These are phyloP conservation scores for Eucalyptus caleyi DNA, from an alignment of 345 rosid genomes.

Conservation along the genomic window DNA sequence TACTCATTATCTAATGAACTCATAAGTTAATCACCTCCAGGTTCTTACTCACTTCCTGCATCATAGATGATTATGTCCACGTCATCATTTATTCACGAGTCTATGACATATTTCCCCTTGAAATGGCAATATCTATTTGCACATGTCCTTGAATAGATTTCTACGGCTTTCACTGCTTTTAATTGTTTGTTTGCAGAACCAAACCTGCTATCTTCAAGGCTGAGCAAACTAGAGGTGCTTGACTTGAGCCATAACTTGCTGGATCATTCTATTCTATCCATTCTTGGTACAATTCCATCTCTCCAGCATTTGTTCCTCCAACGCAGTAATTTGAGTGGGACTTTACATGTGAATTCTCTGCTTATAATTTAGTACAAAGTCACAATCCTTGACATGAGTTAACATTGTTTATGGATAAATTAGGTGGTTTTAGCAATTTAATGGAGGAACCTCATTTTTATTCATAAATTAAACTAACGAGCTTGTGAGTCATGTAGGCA, in stretches of 20 bases:
- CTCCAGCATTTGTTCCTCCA: rapidly evolving
- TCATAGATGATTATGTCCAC: neutral
- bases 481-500: too few relatives aligned
- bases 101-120: neutral
- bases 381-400: too few relatives aligned
- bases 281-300: neutral
- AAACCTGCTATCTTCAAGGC: neutral
- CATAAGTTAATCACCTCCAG: neutral
- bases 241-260: neutral
- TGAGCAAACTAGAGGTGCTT: neutral
- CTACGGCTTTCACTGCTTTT: neutral
- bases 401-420: too few relatives aligned
- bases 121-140: too few relatives aligned
- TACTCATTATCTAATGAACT: neutral
- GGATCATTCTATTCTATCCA: neutral
- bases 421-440: too few relatives aligned
- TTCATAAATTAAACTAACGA: too few relatives aligned
- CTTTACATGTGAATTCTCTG: too few relatives aligned
- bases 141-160: neutral
- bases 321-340: too few relatives aligned
- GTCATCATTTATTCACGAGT: neutral
- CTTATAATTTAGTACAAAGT: too few relatives aligned
- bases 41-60: neutral
- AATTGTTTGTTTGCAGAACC: neutral
- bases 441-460: too few relatives aligned